Evolutionary conservation across 352 stramenopile species (phyloP).

Genomic region (Blastocystis sp.): DNA sequence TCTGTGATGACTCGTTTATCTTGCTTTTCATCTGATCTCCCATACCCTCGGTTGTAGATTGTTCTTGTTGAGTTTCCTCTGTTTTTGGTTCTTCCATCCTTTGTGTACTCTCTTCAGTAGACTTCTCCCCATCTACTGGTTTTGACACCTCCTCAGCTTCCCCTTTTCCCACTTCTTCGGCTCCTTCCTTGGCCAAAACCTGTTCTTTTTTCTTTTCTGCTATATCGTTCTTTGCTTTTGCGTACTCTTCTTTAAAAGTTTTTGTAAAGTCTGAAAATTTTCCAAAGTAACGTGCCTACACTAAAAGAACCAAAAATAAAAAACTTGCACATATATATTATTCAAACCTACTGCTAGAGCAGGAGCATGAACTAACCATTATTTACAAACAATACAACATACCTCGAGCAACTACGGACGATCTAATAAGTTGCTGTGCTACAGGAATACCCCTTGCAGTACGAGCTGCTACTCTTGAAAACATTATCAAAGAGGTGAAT

Average conservation of each 20-base stretch:
- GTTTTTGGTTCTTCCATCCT: conserved; percentile 1
- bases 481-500: neutral
- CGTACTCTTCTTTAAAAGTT: conserved; percentile 54
- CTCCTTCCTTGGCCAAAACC: neutral
- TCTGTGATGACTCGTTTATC: conserved; percentile 45
- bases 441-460: neutral
- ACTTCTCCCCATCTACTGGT: conserved; percentile 2
- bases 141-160: neutral
- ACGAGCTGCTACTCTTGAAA: neutral
- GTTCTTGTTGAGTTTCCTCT: neutral
- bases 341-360: neutral
- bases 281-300: conserved; percentile 19
- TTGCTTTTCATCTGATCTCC: conserved; percentile 33
- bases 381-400: neutral
- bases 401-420: neutral
- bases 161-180: neutral
- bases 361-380: neutral
- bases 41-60: neutral
- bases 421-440: neutral
- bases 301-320: neutral
- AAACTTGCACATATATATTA: conserved; percentile 55
- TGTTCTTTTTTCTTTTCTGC: neutral
- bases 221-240: conserved; percentile 5
- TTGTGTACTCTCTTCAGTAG: neutral
- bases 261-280: conserved; percentile 44